These are phyloP conservation scores for Kandelia obovata DNA, from an alignment of 345 rosid genomes.

Conservation along the genomic window DNA sequence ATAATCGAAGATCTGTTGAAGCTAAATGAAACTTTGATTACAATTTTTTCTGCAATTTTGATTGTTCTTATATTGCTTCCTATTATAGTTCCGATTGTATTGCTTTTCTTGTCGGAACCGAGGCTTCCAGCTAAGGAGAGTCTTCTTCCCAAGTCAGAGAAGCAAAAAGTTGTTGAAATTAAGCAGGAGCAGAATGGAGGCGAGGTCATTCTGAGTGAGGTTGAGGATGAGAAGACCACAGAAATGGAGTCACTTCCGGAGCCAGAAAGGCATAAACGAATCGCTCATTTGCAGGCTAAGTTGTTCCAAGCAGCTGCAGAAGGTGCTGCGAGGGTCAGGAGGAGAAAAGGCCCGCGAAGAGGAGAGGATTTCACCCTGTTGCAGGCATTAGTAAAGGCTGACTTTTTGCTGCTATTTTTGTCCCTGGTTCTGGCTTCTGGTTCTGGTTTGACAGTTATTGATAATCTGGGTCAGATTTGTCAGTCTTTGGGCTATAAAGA, in stretches of 20 bases:
- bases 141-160: slow-evolving; percentile 44
- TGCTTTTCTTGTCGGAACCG: slow-evolving; percentile 45
- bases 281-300: slow-evolving; percentile 72
- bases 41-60: slow-evolving; percentile 50
- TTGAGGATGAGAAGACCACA: slow-evolving; percentile 86
- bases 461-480: slow-evolving; percentile 96
- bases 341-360: slow-evolving; percentile 70
- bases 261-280: slow-evolving; percentile 67
- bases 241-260: slow-evolving; percentile 84
- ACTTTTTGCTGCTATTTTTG: slow-evolving; percentile 86
- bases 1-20: slow-evolving; percentile 71
- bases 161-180: slow-evolving; percentile 45
- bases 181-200: slow-evolving; percentile 13
- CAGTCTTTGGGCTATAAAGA: slow-evolving; percentile 80
- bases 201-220: slow-evolving; percentile 77
- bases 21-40: slow-evolving; percentile 45
- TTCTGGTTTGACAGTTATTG: slow-evolving; percentile 89
- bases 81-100: slow-evolving; percentile 51
- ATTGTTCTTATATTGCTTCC: slow-evolving; percentile 63
- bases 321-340: slow-evolving; percentile 78
- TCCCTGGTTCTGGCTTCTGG: slow-evolving; percentile 86
- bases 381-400: slow-evolving; percentile 86
- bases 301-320: slow-evolving; percentile 83
- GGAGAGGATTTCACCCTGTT: slow-evolving; percentile 91
- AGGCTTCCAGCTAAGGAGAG: slow-evolving; percentile 44